Evolutionary conservation across 306 rosid genomes (phyloP), one percentile per base, ranked within the genome.

Genomic region (Corylus heterophylla): DNA sequence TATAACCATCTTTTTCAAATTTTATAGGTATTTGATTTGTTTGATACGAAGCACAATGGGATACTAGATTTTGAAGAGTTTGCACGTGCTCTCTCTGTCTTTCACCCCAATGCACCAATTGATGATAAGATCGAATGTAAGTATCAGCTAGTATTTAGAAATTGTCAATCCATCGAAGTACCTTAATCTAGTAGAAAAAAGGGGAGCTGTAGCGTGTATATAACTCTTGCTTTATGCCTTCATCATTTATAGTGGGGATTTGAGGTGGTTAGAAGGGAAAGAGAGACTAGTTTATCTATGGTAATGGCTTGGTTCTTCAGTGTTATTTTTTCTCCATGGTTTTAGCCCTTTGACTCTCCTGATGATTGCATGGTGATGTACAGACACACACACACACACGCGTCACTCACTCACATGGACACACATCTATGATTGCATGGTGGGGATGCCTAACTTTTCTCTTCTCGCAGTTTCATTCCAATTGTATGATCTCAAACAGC

Each of bases 71-170:
- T 93, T 81, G 85, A 86, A 70, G 94, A 87, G 82, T 93, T 93
- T 87, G 98, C 93, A 12, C 90, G 81, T 78, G 91, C 97, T 80
- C 90, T 93, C 55, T 93, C 98, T 18, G 87, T 91, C 83, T 93
- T 93, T 81, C 98, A 93, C 83, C 98, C 97, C 52, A 89, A 78
- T 81, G 97, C 97, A 75, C 75, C 90, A 52, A 68, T 87, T 50
- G 93, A 89, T 66, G 92, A 87, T 62, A 93, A 93, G 87, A 91
- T 91, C 69, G 92, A 89, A 10, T 91, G 98, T 93, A 87, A 85
- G 96, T 74, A 62, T 71, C 49, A 44, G 27, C 82, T 52, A 27
- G 59, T 66, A 44, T 71, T 77, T 75, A 69, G 29, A 75, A 70
- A 52, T 71, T 69, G 61, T 52, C 37, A 58, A 54, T 76, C 73